A percentile compares a stretch with the other conserved stretches of the same genome.
Evolutionary conservation across 176 grass and related monocot species (phyloP).

Genomic region (Echinochloa phyllopogon): DNA sequence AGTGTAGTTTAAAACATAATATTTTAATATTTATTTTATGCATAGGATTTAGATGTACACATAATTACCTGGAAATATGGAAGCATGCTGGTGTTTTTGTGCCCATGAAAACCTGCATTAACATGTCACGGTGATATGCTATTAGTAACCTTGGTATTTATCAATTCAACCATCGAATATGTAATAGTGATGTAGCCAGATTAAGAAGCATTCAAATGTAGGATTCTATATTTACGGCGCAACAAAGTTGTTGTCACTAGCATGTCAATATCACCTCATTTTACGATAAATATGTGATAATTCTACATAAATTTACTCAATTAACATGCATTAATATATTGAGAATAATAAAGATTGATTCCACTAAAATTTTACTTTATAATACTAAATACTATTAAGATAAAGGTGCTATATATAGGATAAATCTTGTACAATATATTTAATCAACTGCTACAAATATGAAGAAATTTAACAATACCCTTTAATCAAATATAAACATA

Average conservation of each 20-base stretch:
- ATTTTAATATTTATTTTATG: too few relatives aligned
- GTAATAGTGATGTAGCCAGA: neutral
- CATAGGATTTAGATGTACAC: neutral
- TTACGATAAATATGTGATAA: neutral
- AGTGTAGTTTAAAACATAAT: too few relatives aligned
- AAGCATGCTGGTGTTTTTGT: slow-evolving; percentile 58
- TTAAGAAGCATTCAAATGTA: neutral
- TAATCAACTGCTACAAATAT: too few relatives aligned
- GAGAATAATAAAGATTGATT: neutral
- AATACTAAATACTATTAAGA: too few relatives aligned
- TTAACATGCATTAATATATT: too few relatives aligned
- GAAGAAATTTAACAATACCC: too few relatives aligned
- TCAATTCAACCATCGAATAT: neutral
- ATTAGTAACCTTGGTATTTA: neutral
- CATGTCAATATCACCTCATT: neutral
- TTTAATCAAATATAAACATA: too few relatives aligned
- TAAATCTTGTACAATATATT: too few relatives aligned
- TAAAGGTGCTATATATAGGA: neutral
- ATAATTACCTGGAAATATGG: slow-evolving; percentile 55
- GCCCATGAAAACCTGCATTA: slow-evolving; percentile 65
- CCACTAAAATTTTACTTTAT: neutral
- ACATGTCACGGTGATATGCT: neutral
- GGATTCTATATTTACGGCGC: neutral
- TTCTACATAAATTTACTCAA: too few relatives aligned
- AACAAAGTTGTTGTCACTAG: neutral